A percentile compares a stretch with the other conserved stretches of the same genome.
phyloP scores from a whole-genome alignment of 192 early-diverging fungal genomes.

The Entophlyctis helioformis region DNA sequence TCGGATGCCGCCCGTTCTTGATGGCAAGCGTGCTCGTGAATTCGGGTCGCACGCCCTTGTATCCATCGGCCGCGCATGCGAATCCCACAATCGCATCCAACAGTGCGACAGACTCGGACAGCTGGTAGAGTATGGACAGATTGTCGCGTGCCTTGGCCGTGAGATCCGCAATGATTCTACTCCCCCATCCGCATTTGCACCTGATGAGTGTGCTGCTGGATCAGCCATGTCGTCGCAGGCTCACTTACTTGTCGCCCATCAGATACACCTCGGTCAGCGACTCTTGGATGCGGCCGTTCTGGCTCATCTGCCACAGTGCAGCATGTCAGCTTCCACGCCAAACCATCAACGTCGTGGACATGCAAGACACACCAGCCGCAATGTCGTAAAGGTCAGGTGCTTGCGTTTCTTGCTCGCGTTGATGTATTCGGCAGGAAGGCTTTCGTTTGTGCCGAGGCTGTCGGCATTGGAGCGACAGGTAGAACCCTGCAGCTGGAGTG shows the following conservation, averaged over 20 bases:
- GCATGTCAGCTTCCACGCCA: not conserved
- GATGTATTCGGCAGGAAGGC: slow-evolving; percentile 68
- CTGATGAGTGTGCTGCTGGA: too few species aligned
- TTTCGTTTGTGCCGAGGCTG: too few species aligned
- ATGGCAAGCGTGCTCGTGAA: slow-evolving; percentile 71
- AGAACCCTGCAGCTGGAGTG: slow-evolving; percentile 48
- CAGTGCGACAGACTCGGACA: slow-evolving; percentile 63
- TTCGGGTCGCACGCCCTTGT: too few species aligned
- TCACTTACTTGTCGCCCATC: slow-evolving; percentile 60
- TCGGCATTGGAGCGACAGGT: slow-evolving; percentile 39
- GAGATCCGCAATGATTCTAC: slow-evolving; percentile 15
- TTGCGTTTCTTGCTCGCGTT: slow-evolving; percentile 59
- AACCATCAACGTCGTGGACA: too few species aligned
- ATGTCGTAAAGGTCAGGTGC: slow-evolving; percentile 53
- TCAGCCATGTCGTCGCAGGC: slow-evolving; percentile 22
- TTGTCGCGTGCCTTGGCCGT: slow-evolving; percentile 37
- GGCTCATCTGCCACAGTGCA: slow-evolving; percentile 38
- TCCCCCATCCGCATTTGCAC: too few species aligned
- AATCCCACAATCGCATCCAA: slow-evolving; percentile 72
- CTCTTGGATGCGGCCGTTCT: slow-evolving; percentile 70
- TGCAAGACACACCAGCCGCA: slow-evolving; percentile 55
- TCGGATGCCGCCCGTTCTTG: slow-evolving; percentile 64
- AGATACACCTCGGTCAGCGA: slow-evolving; percentile 73
- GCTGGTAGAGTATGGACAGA: slow-evolving; percentile 58
- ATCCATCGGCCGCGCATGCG: too few species aligned